Percentiles rank a stretch among this genome's conserved stretches.
phyloP scores from a whole-genome alignment of 306 rosid species.

The Cicer judaicum region DNA sequence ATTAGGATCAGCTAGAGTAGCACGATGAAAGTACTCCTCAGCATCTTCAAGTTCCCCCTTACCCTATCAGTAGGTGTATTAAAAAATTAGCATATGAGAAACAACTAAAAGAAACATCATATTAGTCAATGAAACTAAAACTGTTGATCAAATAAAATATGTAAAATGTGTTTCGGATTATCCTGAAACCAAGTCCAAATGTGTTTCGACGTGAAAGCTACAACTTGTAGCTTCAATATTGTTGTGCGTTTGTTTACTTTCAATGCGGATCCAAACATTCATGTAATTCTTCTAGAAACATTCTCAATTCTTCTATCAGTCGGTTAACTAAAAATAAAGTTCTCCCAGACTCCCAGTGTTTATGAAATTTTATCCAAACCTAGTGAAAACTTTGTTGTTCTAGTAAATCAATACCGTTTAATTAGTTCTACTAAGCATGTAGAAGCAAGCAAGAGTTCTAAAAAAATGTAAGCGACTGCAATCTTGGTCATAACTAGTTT shows the following conservation, averaged over 20 bases:
- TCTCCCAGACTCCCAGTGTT: neutral
- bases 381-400: neutral
- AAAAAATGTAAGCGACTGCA: too few relatives aligned
- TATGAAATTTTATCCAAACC: neutral
- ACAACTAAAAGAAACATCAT: conserved; percentile 12
- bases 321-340: neutral
- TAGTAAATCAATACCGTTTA: neutral
- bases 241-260: too few relatives aligned
- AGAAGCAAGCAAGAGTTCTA: too few relatives aligned
- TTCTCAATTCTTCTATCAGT: neutral
- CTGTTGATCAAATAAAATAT: conserved; percentile 17
- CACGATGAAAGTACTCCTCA: conserved; percentile 72
- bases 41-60: conserved; percentile 77
- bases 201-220: too few relatives aligned
- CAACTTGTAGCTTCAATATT: too few relatives aligned
- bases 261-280: too few relatives aligned
- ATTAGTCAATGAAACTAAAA: conserved; percentile 14
- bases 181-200: too few relatives aligned
- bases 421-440: too few relatives aligned
- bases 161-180: neutral
- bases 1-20: conserved; percentile 70
- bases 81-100: conserved; percentile 29
- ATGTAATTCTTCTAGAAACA: neutral
- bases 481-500: neutral
- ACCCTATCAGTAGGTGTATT: conserved; percentile 55